These are phyloP conservation scores for Casuarina glauca DNA, from an alignment of 306 rosid genomes.

Conservation along the genomic window DNA sequence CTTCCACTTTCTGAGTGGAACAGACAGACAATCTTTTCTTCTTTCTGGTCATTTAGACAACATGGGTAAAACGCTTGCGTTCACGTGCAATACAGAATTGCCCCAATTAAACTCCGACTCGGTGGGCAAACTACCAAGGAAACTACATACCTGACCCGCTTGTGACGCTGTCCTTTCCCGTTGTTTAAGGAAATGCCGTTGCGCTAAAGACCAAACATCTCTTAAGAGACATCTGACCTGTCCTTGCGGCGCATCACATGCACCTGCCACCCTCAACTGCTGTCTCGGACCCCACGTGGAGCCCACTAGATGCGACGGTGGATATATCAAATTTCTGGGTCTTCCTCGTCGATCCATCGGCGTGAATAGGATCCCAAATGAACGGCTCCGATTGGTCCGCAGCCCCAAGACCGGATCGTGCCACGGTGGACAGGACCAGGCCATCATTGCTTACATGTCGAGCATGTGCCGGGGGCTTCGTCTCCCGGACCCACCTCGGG, in stretches of 20 bases:
- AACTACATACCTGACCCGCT: background rate
- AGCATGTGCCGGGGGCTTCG: conserved; percentile 40
- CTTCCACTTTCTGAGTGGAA: no score
- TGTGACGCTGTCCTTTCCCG: conserved; percentile 10
- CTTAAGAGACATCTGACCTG: conserved; percentile 24
- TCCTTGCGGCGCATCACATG: conserved; percentile 35
- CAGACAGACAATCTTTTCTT: no score
- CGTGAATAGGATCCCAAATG: background rate
- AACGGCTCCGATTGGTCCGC: conserved; percentile 27
- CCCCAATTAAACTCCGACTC: background rate
- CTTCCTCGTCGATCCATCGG: background rate
- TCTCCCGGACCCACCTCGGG: background rate
- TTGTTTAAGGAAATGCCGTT: background rate
- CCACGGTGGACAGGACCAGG: conserved; percentile 14
- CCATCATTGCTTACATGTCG: conserved; percentile 29
- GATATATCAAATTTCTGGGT: background rate
- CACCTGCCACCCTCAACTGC: conserved; percentile 5
- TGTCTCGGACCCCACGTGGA: conserved; percentile 12
- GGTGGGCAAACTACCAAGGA: background rate
- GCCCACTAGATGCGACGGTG: conserved; percentile 11
- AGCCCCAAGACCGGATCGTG: conserved; percentile 11
- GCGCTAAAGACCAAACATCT: conserved; percentile 21
- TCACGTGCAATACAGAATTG: background rate
- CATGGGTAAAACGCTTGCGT: background rate
- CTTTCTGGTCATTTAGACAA: no score